Base-by-base conservation (phyloP, 768 basidiomycete genomes). In the Dacryopinax spathularia region DNA sequence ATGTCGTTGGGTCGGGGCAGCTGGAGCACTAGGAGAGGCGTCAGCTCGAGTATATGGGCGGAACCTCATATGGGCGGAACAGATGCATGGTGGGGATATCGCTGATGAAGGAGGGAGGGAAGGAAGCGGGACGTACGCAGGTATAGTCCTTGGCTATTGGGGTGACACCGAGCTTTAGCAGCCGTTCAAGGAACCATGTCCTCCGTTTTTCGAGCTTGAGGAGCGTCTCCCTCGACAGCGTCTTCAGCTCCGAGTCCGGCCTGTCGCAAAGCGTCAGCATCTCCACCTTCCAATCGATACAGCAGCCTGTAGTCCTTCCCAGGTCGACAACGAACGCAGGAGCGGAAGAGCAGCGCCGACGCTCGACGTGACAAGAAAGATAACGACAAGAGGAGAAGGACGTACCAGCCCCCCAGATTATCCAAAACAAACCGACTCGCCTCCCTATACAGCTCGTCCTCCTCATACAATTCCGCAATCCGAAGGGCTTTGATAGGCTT, bases 131-230 rank as follows among this genome's bases (percentile, higher is more conserved):
- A 56, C 84, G 67, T 71, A 92, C 91, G 71, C 94, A 96, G 82
- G 89, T 87, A 69, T 96, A 96, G 70, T 96, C 93, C 72, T 94
- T 93, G n/a, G 89, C 83, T 25, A 95, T 80, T 66, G 86, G 82
- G 0, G 88, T 88, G 37, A 91, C 77, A 1, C 91, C 91, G 10
- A 97, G 83, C 72, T 96, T 96, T 66, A 96, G 79, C 16, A 97
- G 88, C 20, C 94, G 84, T 72, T 97, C 94, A 20, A 96, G 81
- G 75, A 96, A 96, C 93, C 93, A 96, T 62, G 86, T 94, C 64
- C 94, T 82, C 88, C 90, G 79, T 73, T 90, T 91, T 74, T 95
- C 92, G 27, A 97, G 82, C 71, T 93, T 95, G 61, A 95, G 77
- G 12, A 89, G 77, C 0, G 94, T 97, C 63, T 87, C 86, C 61